These are phyloP conservation scores for Citrus australasica DNA, from an alignment of 345 rosid genomes.

Conservation along the genomic window DNA sequence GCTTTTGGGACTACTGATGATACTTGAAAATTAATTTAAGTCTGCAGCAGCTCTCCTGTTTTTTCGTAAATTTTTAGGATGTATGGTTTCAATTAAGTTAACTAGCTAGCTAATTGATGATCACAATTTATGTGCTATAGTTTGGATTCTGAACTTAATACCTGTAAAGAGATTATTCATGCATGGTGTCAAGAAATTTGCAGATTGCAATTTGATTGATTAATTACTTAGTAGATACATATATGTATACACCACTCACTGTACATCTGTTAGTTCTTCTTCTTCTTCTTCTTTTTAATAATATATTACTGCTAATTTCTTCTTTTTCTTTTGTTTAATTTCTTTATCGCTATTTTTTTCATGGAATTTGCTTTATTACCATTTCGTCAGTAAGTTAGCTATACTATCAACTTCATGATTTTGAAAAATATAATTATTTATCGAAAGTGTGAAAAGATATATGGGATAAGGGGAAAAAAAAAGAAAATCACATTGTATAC, in stretches of 20 bases:
- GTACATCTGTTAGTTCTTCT: too few relatives aligned
- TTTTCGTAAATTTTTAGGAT: slow-evolving; percentile 13
- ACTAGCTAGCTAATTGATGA: slow-evolving; percentile 1
- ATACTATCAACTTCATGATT: not conserved
- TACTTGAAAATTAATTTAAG: too few relatives aligned
- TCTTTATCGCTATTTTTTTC: not conserved
- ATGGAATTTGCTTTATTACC: not conserved
- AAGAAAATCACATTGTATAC: not conserved
- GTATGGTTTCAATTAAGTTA: slow-evolving; percentile 8
- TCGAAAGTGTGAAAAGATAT: not conserved
- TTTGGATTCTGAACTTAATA: slow-evolving; percentile 15
- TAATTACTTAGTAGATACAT: too few relatives aligned
- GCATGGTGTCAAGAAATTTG: slow-evolving; percentile 26
- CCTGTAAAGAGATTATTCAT: slow-evolving; percentile 29
- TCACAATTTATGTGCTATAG: slow-evolving; percentile 1
- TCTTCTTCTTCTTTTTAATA: too few relatives aligned
- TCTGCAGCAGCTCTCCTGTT: not conserved
- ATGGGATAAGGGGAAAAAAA: too few relatives aligned
- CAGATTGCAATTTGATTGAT: slow-evolving; percentile 7
- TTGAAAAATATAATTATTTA: not conserved
- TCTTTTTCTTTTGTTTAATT: not conserved
- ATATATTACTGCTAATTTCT: slow-evolving; percentile 13
- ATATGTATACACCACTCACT: too few relatives aligned
- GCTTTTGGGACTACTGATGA: slow-evolving; percentile 37
- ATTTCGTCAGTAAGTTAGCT: not conserved